These are phyloP conservation scores for Lasiosphaeriaceae sp. DNA, from an alignment of 495 filamentous ascomycete genomes.

Conservation along the genomic window DNA sequence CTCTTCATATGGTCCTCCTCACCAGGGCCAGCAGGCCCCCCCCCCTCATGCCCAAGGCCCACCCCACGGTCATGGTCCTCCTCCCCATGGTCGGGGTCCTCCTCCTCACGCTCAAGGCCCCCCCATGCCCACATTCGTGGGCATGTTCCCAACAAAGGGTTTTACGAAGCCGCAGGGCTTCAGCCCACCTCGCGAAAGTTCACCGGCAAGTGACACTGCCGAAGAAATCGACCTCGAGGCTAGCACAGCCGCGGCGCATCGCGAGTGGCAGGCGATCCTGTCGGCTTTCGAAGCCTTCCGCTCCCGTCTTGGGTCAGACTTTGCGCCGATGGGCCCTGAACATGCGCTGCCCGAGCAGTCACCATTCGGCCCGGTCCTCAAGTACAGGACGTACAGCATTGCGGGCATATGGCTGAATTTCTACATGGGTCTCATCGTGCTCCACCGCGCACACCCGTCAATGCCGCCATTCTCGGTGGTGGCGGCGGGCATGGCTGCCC, in stretches of 20 bases:
- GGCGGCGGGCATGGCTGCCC: slow-evolving; percentile 68
- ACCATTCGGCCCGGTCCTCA: slow-evolving; percentile 78
- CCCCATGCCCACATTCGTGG: slow-evolving; percentile 48
- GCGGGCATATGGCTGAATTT: slow-evolving; percentile 81
- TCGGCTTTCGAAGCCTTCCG: slow-evolving; percentile 65
- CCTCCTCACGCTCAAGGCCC: slow-evolving; percentile 24
- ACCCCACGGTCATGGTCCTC: background rate
- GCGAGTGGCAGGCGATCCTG: slow-evolving; percentile 75
- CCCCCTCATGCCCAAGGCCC: no score
- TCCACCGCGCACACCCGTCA: slow-evolving; percentile 72
- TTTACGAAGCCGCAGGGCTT: slow-evolving; percentile 57
- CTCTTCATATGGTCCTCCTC: no score
- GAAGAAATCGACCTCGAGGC: slow-evolving; percentile 50
- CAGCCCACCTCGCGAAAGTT: slow-evolving; percentile 36
- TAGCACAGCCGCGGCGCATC: slow-evolving; percentile 64
- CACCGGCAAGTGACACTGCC: slow-evolving; percentile 31
- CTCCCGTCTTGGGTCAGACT: slow-evolving; percentile 66
- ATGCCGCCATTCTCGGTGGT: slow-evolving; percentile 93
- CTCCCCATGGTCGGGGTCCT: slow-evolving; percentile 15
- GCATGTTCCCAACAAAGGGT: slow-evolving; percentile 59
- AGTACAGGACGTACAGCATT: slow-evolving; percentile 82
- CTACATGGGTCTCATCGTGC: slow-evolving; percentile 74
- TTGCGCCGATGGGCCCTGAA: slow-evolving; percentile 73
- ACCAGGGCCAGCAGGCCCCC: no score
- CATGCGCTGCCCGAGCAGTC: slow-evolving; percentile 51